Evolutionary conservation across 768 basidiomycete species (phyloP), one percentile per base, ranked within the genome.

Genomic region (Xerocomus brunneocitrinus): DNA sequence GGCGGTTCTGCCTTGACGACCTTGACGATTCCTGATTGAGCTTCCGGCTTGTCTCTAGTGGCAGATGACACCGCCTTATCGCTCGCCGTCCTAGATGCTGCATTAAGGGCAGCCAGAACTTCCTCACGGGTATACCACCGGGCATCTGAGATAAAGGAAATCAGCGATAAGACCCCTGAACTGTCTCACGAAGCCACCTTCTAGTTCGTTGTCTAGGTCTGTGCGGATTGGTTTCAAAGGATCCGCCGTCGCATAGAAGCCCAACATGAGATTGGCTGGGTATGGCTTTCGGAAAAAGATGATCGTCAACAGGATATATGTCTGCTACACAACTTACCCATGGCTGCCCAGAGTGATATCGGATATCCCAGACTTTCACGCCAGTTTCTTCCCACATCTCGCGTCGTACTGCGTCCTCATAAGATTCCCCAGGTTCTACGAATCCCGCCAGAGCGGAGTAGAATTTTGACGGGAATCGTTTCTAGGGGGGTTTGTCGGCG

Each of bases 321-420:
- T 5, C 4, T 2, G 32, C 41, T 50, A 51, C 31, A 36, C 22
- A 31, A n/a, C 79, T 56, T 60, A 88, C 91, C 91, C 91, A 94
- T 50, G 91, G 91, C 61, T 92, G 90, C 32, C 77, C 81, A 52
- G 88, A 90, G 68, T 94, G 91, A 65, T 95, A 98, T 58, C 76
- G 77, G 25, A 94, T 79, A 58, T 91, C 79, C 74, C 85, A 87
- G 24, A 91, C 90, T 44, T 78, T 80, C n/a, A 98, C 79, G 4
- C 95, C 95, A 2, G 91, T 90, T 69, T 98, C 95, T 68, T 99
- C 95, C 85, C 91, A 91, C 68, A 95, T 86, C 69, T 98, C 95
- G 36, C 95, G 79, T 49, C 80, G 76, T 30, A 98, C 94, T 2
- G 95, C 88, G 60, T 98, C 94, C 65, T 99, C 95, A 58, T 97